Percentiles rank a stretch among this genome's conserved stretches.
Evolutionary conservation across 2,329 filamentous ascomycete genomes (phyloP).

Genomic region (Penicillium concentricum): DNA sequence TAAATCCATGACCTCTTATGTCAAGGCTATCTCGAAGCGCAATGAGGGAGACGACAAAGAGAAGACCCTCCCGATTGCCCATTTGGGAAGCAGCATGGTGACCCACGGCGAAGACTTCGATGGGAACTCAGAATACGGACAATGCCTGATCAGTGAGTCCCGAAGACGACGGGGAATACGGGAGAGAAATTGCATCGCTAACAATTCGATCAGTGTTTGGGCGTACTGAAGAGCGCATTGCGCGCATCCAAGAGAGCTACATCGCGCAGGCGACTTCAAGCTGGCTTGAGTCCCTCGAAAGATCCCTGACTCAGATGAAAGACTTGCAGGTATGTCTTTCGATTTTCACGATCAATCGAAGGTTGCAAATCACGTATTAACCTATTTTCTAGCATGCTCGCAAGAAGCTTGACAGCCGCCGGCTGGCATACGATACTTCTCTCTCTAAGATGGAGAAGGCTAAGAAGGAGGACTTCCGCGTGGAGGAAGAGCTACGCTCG

Average conservation of each 20-base stretch:
- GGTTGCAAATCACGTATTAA: neutral
- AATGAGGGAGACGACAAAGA: conserved; percentile 85
- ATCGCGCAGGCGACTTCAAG: conserved; percentile 72
- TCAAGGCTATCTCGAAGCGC: conserved; percentile 83
- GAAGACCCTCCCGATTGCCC: conserved; percentile 75
- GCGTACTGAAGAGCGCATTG: conserved; percentile 82
- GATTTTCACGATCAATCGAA: neutral
- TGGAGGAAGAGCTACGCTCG: conserved; percentile 86
- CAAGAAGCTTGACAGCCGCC: conserved; percentile 89
- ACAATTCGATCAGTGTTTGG: conserved; percentile 61
- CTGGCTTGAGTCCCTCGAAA: conserved; percentile 90
- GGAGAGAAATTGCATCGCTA: neutral
- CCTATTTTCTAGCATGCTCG: conserved; percentile 61
- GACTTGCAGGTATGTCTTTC: conserved; percentile 75
- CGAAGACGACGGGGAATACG: neutral
- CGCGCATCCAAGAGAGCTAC: conserved; percentile 80
- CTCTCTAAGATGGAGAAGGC: conserved; percentile 88
- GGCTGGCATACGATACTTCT: conserved; percentile 87
- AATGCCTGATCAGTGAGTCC: conserved; percentile 69
- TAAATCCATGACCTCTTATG: conserved; percentile 77
- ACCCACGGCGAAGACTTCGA: conserved; percentile 91
- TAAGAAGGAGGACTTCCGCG: conserved; percentile 87
- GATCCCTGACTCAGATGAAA: conserved; percentile 91
- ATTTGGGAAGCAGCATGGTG: conserved; percentile 82
- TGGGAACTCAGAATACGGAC: conserved; percentile 84